Conservation (phyloP, 2,329 filamentous ascomycete species). For the Talaromyces pinophilus region DNA sequence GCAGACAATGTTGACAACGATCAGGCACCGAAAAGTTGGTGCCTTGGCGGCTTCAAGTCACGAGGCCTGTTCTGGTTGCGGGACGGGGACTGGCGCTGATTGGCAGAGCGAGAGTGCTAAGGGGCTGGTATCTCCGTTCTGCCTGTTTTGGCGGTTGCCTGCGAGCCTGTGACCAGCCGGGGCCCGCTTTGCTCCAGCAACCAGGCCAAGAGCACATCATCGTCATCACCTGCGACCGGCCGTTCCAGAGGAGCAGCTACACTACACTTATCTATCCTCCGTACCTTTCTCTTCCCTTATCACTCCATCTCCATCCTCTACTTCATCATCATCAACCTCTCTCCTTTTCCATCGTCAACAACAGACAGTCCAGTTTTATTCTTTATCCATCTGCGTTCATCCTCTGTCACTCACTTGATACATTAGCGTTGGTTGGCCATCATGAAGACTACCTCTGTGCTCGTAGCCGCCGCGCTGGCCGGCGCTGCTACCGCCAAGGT, state of each 20-base stretch:
- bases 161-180: conserved; percentile 7
- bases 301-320: conserved; percentile 13
- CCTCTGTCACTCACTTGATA: conserved; percentile 17
- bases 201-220: conserved; percentile 12
- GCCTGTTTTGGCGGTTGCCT: conserved; percentile 13
- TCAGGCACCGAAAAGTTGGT: conserved; percentile 4
- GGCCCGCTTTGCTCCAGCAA: conserved; percentile 20
- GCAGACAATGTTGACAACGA: neutral
- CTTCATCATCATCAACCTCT: conserved; percentile 26
- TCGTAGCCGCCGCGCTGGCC: conserved; percentile 76
- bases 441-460: conserved; percentile 85
- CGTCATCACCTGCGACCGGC: conserved; percentile 29
- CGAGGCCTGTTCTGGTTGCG: conserved; percentile 8
- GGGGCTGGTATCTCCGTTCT: neutral
- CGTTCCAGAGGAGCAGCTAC: conserved; percentile 27
- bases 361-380: conserved; percentile 23
- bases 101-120: neutral
- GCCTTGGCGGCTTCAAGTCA: conserved; percentile 11
- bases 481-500: conserved; percentile 81
- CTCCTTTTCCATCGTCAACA: conserved; percentile 21
- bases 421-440: conserved; percentile 26
- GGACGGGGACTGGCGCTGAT: neutral
- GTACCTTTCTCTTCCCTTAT: conserved; percentile 24
- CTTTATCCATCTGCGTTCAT: conserved; percentile 20
- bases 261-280: neutral